These are phyloP conservation scores for Colletotrichum falcatum DNA, from an alignment of 2,329 filamentous ascomycete genomes.

Conservation along the genomic window DNA sequence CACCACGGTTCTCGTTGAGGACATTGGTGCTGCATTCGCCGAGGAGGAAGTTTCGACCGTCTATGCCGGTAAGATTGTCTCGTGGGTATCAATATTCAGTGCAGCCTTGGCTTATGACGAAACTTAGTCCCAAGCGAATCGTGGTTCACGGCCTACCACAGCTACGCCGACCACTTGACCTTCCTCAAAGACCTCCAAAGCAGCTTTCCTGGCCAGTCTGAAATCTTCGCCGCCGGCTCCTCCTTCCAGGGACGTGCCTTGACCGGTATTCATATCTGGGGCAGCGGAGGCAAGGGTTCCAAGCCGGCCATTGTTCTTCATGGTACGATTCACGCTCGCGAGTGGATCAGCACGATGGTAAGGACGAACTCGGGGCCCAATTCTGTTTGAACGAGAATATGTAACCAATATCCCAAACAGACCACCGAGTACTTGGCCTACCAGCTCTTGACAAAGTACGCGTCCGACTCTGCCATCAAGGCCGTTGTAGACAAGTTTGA, in stretches of 20 bases:
- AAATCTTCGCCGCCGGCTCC: constrained; percentile 61
- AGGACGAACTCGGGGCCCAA: constrained; percentile 55
- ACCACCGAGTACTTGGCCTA: constrained; percentile 61
- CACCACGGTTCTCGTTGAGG: constrained; percentile 47
- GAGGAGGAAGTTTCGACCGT: constrained; percentile 44
- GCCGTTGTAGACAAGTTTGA: constrained; percentile 67
- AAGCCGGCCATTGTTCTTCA: constrained; percentile 66
- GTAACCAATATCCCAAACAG: constrained; percentile 46
- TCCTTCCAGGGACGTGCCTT: constrained; percentile 65
- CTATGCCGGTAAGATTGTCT: constrained; percentile 33
- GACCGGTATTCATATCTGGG: constrained; percentile 70
- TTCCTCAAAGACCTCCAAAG: constrained; percentile 60
- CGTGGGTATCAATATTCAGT: too few relatives aligned
- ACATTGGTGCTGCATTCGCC: constrained; percentile 48
- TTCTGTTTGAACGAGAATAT: rapidly evolving
- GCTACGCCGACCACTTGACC: constrained; percentile 61
- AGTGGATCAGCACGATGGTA: constrained; percentile 67
- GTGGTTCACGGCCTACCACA: constrained; percentile 67
- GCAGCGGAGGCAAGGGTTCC: constrained; percentile 55
- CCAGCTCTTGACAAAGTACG: constrained; percentile 55
- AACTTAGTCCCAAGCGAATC: constrained; percentile 43
- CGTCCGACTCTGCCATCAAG: constrained; percentile 51
- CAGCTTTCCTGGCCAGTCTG: constrained; percentile 57
- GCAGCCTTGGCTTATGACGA: neutral
- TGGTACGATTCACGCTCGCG: constrained; percentile 64